Evolutionary conservation across 2,329 filamentous ascomycete genomes (phyloP), one percentile per base, ranked within the genome.

Genomic region (Mycosphaerella sp.): DNA sequence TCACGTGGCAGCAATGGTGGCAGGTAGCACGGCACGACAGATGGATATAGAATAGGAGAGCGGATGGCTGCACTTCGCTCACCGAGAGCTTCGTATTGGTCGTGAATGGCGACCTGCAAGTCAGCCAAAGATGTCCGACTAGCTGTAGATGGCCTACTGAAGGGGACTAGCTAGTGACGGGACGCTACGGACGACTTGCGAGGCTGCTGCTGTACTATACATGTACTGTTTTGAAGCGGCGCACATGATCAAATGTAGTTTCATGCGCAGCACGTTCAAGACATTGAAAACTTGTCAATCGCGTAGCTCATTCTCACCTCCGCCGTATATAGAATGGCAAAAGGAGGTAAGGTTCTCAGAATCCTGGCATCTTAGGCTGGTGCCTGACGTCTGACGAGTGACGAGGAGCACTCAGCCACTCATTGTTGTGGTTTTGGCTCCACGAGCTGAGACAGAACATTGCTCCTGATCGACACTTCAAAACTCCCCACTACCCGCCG

Each of bases 401-500:
- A 21, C 21, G 21, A 45, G 14, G 29, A 21, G 39, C 29, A 38
- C 48, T 53, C 23, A 53, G 50, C 46, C 51, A 51, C 48, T 44
- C 34, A n/a, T 42, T 40, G 47, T 40, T 42, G 42, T 31, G 26
- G 10, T 6, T 38, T n/a, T 38, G 10, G 10, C 34, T 38, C 12
- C 34, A 38, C 34, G 12, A 6, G 10, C 36, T 36, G 17, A 53
- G 53, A 51, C 31, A 12, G 26, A 29, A 29, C 26, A 43, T 46
- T n/a, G 31, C 47, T 47, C 44, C 51, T 51, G 46, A 54, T 43
- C 51, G 44, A 45, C 53, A 48, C 21, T 11, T 51, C 48, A 23
- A 46, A 14, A 21, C 21, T 21, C 21, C 21, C 21, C 21, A 4
- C 23, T 46, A 1, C 26, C 50, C 44, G 38, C 43, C 51, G 34